These are phyloP conservation scores for Amyloporia xantha DNA, from an alignment of 768 basidiomycete genomes.

Conservation along the genomic window DNA sequence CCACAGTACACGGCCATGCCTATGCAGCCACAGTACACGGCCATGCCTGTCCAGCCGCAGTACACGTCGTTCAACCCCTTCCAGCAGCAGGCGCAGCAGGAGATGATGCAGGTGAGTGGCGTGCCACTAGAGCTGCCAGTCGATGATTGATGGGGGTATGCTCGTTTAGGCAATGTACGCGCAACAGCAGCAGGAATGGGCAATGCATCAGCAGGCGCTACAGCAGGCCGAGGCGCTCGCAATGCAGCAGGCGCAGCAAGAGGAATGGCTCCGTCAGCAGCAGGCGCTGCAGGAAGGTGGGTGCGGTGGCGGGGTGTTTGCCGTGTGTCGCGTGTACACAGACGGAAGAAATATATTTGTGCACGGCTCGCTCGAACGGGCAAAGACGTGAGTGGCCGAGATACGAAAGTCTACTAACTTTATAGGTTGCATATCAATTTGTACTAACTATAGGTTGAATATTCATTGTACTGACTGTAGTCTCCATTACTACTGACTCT, in stretches of 20 bases:
- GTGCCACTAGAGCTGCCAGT: constrained; percentile 73
- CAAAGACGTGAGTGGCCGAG: too few species aligned
- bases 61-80: constrained; percentile 84
- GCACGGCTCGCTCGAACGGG: too few species aligned
- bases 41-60: constrained; percentile 62
- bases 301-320: too few species aligned
- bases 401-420: too few species aligned
- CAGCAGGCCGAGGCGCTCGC: constrained; percentile 32
- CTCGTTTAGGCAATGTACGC: constrained; percentile 38
- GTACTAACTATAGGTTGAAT: too few species aligned
- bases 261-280: constrained; percentile 47
- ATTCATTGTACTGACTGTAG: too few species aligned
- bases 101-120: constrained; percentile 62
- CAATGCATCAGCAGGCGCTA: constrained; percentile 52
- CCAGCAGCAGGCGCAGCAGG: constrained; percentile 83
- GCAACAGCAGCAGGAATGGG: constrained; percentile 54
- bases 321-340: too few species aligned
- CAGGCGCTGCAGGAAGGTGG: constrained; percentile 41
- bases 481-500: too few species aligned
- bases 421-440: too few species aligned
- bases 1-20: constrained; percentile 24
- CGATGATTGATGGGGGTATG: too few species aligned
- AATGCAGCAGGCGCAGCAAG: constrained; percentile 33
- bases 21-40: constrained; percentile 70
- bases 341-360: too few species aligned